Conservation (phyloP, 257 asterid species). For the Anisodus acutangulus region DNA sequence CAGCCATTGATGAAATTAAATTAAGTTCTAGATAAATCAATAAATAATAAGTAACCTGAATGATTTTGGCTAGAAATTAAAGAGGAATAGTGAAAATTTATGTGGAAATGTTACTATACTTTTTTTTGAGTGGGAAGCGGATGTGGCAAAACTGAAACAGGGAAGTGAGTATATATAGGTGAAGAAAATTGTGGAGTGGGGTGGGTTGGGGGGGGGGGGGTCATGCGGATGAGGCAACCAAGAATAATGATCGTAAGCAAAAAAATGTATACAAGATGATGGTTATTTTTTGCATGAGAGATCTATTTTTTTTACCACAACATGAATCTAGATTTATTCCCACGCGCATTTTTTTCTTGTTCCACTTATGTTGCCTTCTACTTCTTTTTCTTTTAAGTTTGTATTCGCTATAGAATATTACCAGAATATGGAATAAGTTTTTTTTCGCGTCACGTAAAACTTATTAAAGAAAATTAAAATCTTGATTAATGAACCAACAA, state of each 20-base stretch:
- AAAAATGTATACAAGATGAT: slow-evolving; percentile 85
- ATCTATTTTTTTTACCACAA: slow-evolving; percentile 44
- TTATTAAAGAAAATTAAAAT: too few relatives aligned
- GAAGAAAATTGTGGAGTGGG: not conserved
- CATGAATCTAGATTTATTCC: slow-evolving; percentile 50
- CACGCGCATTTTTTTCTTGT: slow-evolving; percentile 27
- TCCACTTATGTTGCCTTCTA: too few relatives aligned
- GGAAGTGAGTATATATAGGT: slow-evolving; percentile 56
- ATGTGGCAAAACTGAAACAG: slow-evolving; percentile 59
- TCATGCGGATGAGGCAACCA: slow-evolving; percentile 61
- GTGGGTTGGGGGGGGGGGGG: slow-evolving; percentile 32
- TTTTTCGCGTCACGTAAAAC: too few relatives aligned
- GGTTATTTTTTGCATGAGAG: slow-evolving; percentile 33
- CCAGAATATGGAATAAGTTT: too few relatives aligned
- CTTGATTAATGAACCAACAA: too few relatives aligned
- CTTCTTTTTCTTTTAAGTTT: too few relatives aligned
- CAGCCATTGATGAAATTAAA: slow-evolving; percentile 57
- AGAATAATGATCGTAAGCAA: slow-evolving; percentile 62
- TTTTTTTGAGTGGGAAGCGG: slow-evolving; percentile 32
- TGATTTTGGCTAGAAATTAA: not conserved
- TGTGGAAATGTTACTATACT: not conserved
- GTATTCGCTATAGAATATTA: too few relatives aligned
- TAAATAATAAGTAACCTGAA: not conserved
- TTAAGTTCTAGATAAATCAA: not conserved
- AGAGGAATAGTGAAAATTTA: not conserved